These are phyloP conservation scores for Whalleya microplaca DNA, from an alignment of 2,329 filamentous ascomycete genomes.

Conservation along the genomic window DNA sequence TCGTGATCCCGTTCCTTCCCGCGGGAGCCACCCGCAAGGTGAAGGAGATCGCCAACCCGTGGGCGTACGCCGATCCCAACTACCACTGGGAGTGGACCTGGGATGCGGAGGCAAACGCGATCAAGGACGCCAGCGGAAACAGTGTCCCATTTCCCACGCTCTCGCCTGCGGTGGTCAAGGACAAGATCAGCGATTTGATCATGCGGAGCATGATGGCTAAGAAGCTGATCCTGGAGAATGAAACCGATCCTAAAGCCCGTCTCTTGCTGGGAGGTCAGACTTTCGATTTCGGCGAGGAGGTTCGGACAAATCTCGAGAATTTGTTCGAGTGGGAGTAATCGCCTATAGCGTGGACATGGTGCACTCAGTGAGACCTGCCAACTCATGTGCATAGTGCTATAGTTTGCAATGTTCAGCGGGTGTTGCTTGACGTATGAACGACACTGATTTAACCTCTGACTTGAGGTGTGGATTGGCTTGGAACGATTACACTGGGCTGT, in stretches of 20 bases:
- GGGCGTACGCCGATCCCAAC: slow-evolving; percentile 33
- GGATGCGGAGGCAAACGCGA: slow-evolving; percentile 25
- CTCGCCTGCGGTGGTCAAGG: neutral
- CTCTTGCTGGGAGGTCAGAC: slow-evolving; percentile 28
- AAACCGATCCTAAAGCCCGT: slow-evolving; percentile 29
- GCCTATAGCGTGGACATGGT: no score
- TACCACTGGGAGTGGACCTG: slow-evolving; percentile 36
- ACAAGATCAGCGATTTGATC: slow-evolving; percentile 23
- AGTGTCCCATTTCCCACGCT: slow-evolving; percentile 31
- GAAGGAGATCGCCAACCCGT: slow-evolving; percentile 36
- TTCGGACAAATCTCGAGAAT: slow-evolving; percentile 10
- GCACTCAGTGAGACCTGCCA: no score
- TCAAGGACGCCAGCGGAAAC: slow-evolving; percentile 27
- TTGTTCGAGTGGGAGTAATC: no score
- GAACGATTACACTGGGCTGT: no score
- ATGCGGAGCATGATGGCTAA: slow-evolving; percentile 30
- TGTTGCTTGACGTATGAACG: no score
- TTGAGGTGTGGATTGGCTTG: no score
- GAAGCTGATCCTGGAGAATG: slow-evolving; percentile 35
- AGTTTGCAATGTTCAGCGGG: no score
- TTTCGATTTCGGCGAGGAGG: slow-evolving; percentile 36
- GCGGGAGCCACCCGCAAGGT: slow-evolving; percentile 34
- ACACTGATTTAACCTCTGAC: no score
- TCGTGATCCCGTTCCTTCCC: slow-evolving; percentile 35
- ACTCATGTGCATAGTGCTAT: no score